phyloP scores from a whole-genome alignment of 305 asterid genomes.

The Fraxinus sp. region DNA sequence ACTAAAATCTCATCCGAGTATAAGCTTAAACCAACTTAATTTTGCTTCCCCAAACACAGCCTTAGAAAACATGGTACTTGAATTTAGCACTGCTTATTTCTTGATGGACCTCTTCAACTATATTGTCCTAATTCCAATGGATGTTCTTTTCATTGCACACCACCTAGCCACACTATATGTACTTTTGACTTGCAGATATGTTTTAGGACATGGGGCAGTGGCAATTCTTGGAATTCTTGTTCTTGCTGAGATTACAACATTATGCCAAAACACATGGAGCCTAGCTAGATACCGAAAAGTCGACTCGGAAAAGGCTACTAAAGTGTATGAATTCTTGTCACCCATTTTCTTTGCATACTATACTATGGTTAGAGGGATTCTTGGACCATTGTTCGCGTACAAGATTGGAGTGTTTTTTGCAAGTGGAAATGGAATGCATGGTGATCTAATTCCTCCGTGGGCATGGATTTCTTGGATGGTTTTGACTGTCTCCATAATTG shows the following conservation, averaged over 20 bases:
- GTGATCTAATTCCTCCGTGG: slow-evolving; percentile 55
- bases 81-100: slow-evolving; percentile 70
- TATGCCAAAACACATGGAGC: slow-evolving; percentile 75
- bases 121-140: slow-evolving; percentile 43
- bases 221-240: slow-evolving; percentile 52
- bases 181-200: slow-evolving; percentile 54
- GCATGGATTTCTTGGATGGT: slow-evolving; percentile 75
- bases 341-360: slow-evolving; percentile 57
- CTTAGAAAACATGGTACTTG: slow-evolving; percentile 53
- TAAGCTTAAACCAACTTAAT: slow-evolving; percentile 27
- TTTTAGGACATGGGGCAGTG: slow-evolving; percentile 54
- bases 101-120: slow-evolving; percentile 62
- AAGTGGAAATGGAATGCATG: slow-evolving; percentile 27
- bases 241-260: slow-evolving; percentile 67
- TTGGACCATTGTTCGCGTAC: slow-evolving; percentile 53
- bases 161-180: slow-evolving; percentile 76
- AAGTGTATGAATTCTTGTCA: slow-evolving; percentile 47
- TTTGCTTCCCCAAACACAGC: slow-evolving; percentile 44
- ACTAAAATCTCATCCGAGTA: slow-evolving; percentile 23
- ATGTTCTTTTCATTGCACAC: slow-evolving; percentile 61
- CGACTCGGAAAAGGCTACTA: slow-evolving; percentile 46
- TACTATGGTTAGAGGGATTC: slow-evolving; percentile 61
- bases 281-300: slow-evolving; percentile 46
- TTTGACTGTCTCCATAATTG: slow-evolving; percentile 53
- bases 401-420: slow-evolving; percentile 40